Conservation (phyloP, 2,329 filamentous ascomycete genomes). For the Didymella glomerata region DNA sequence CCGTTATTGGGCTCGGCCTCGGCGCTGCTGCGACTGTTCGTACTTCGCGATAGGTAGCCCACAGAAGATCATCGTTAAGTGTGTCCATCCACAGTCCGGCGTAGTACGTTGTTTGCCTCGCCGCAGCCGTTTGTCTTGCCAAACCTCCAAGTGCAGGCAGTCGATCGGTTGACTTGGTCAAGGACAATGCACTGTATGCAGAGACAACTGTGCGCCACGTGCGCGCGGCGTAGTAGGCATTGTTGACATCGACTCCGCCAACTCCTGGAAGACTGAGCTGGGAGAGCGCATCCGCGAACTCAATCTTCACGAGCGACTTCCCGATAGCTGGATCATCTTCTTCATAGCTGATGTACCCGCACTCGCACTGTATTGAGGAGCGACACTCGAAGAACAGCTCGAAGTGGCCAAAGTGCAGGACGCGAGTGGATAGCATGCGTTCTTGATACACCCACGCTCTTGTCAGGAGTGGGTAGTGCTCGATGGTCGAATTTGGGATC, state of each 20-base stretch:
- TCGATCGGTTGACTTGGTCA: not conserved
- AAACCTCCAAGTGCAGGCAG: not conserved
- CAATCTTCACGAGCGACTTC: not conserved
- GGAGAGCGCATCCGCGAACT: not conserved
- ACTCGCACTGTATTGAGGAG: not conserved
- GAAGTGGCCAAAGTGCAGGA: not conserved
- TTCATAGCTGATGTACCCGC: not conserved
- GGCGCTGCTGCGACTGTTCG: not conserved
- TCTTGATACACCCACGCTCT: not conserved
- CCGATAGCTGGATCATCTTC: not conserved
- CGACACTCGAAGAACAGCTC: not conserved
- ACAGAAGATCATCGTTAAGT: not conserved
- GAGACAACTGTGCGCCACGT: not conserved
- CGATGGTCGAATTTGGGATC: not conserved
- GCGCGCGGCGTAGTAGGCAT: not conserved
- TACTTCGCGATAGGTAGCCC: not conserved
- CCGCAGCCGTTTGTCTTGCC: not conserved
- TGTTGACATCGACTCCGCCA: not conserved
- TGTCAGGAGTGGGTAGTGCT: not conserved
- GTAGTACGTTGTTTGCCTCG: not conserved
- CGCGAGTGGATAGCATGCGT: not conserved
- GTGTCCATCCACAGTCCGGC: not conserved
- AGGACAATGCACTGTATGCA: not conserved
- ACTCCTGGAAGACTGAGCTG: not conserved
- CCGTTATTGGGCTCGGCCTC: not conserved